Evolutionary conservation across 768 basidiomycete genomes (phyloP), one percentile per base, ranked within the genome.

Genomic region (Trametes elegans): DNA sequence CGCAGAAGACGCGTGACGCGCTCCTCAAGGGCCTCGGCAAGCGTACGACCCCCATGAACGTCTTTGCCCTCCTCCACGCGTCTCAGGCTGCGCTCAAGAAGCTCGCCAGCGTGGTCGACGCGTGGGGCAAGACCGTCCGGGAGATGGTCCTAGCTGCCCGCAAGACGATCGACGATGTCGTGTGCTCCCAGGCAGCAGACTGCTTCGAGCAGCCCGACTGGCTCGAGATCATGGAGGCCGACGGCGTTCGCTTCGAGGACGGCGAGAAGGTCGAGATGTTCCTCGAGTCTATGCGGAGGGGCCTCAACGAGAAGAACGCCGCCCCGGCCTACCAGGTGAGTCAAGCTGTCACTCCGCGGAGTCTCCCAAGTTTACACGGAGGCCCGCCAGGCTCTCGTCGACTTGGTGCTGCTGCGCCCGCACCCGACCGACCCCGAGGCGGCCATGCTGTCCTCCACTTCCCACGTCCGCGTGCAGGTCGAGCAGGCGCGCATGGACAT

Each of bases 191-290:
- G 31, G 76, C 85, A 3, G 83, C 84, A 16, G 76, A 74, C 14
- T 87, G 88, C 43, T 88, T 94, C 49, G 79, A 76, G 32, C 78
- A 82, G 48, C 61, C 71, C 3, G 90, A 92, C 21, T 93, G 93
- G 83, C 70, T 81, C 14, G 84, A 84, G 19, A 75, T 96, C 40
- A 79, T 95, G 73, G 82, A 87, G 57, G 77, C 79, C 1, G 85
- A 90, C 55, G 90, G 88, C 0, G 83, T 79, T 1, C 74, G 83
- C 26, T 91, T 91, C 65, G 87, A 87, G 59, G 90, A 93, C 64
- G 76, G 72, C 1, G 93, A 98, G 61, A 73, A 85, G 48, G 82
- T 96, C 0, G 87, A 90, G 39, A 81, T 80, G 80, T 79, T 88
- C 1, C 84, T 94, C 79, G 80, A 81, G 6, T 74, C 84, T 32